A percentile compares a stretch with the other conserved stretches of the same genome.
Conservation (phyloP, 2,329 filamentous ascomycete genomes). For the Alternaria infectoria region DNA sequence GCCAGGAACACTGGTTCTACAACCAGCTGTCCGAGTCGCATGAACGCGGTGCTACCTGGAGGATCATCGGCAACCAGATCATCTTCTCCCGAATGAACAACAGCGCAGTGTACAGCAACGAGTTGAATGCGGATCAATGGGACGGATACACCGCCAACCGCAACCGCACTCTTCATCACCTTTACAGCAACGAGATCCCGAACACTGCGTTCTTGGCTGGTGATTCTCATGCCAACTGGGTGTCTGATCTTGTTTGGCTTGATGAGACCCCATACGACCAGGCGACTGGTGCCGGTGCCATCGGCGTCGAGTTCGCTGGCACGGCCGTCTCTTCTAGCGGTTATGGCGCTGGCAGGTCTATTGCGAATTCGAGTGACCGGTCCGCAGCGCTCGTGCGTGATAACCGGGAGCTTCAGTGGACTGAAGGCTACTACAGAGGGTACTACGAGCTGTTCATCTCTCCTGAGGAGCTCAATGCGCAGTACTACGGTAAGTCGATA, state of each 20-base stretch:
- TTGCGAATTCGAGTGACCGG: slow-evolving; percentile 56
- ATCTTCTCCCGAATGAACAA: slow-evolving; percentile 40
- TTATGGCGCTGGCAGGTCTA: slow-evolving; percentile 20
- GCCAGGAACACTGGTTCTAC: slow-evolving; percentile 71
- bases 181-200: slow-evolving; percentile 69
- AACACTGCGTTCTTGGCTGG: slow-evolving; percentile 76
- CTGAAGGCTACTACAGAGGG: slow-evolving; percentile 73
- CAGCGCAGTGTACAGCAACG: slow-evolving; percentile 21
- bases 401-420: slow-evolving; percentile 72
- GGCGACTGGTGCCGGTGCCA: slow-evolving; percentile 44
- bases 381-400: slow-evolving; percentile 46
- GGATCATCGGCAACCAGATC: slow-evolving; percentile 73
- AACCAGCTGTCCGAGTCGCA: slow-evolving; percentile 60
- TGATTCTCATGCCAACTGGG: slow-evolving; percentile 70
- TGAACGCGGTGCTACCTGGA: slow-evolving; percentile 68
- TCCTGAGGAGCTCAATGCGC: slow-evolving; percentile 62
- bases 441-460: slow-evolving; percentile 69
- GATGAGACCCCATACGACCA: slow-evolving; percentile 47
- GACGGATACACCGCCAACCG: slow-evolving; percentile 71
- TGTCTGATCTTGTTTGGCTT: slow-evolving; percentile 51
- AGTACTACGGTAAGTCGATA: slow-evolving; percentile 62
- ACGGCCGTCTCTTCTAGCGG: slow-evolving; percentile 69
- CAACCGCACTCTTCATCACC: slow-evolving; percentile 70
- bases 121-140: slow-evolving; percentile 62
- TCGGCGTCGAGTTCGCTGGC: slow-evolving; percentile 62